These are phyloP conservation scores for Helotiales sp. DNA, from an alignment of 2,329 filamentous ascomycete species.

Conservation along the genomic window DNA sequence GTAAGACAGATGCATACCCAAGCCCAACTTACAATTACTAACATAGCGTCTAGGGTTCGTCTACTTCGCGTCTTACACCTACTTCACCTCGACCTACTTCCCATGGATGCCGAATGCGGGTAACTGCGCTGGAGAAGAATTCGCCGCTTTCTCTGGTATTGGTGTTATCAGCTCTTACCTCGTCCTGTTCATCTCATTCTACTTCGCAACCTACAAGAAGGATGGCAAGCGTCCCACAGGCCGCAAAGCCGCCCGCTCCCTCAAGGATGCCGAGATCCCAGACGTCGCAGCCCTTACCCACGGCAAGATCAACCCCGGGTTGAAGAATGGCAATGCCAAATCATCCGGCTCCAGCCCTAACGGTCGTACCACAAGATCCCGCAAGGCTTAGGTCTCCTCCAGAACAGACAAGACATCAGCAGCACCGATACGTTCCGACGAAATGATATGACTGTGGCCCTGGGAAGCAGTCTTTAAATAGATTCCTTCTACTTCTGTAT, in stretches of 20 bases:
- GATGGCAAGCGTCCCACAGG: slow-evolving; percentile 79
- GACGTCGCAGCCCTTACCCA: slow-evolving; percentile 42
- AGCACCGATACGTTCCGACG: slow-evolving; percentile 17
- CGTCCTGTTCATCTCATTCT: slow-evolving; percentile 98
- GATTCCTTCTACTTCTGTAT: slow-evolving; percentile 34
- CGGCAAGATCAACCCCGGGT: slow-evolving; percentile 34
- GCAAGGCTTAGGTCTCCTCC: slow-evolving; percentile 41
- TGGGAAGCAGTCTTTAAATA: slow-evolving; percentile 30
- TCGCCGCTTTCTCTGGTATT: slow-evolving; percentile 91
- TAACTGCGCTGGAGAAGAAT: slow-evolving; percentile 93
- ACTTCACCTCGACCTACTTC: slow-evolving; percentile 94
- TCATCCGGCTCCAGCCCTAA: slow-evolving; percentile 40
- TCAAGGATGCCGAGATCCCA: slow-evolving; percentile 46
- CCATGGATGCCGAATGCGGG: slow-evolving; percentile 81
- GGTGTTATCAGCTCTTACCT: slow-evolving; percentile 93
- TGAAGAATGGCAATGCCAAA: slow-evolving; percentile 53
- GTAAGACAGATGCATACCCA: slow-evolving; percentile 51
- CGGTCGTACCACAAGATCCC: slow-evolving; percentile 41
- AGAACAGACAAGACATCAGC: slow-evolving; percentile 19
- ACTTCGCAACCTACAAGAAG: slow-evolving; percentile 94
- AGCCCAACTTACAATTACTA: slow-evolving; percentile 20
- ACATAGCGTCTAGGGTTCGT: slow-evolving; percentile 78
- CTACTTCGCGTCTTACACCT: slow-evolving; percentile 99
- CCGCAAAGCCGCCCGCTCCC: slow-evolving; percentile 70
- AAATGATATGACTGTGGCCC: slow-evolving; percentile 22